Evolutionary conservation across 345 rosid species (phyloP).

Genomic region (Kandelia obovata): DNA sequence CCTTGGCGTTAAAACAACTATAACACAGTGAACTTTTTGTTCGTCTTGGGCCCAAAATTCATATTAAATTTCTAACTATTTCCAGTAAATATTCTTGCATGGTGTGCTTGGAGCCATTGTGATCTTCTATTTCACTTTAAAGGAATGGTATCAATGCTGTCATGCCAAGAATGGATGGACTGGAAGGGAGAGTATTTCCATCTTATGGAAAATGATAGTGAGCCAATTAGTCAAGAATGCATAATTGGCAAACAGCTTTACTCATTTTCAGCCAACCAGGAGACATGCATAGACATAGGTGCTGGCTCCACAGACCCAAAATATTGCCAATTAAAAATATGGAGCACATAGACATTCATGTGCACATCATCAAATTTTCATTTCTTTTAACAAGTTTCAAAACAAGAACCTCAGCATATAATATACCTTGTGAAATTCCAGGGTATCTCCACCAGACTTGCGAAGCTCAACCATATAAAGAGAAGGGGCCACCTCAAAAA

Average conservation of each 20-base stretch:
- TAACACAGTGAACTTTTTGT: no score
- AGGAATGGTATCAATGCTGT: no score
- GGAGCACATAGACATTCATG: not conserved
- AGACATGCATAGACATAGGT: not conserved
- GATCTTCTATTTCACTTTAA: no score
- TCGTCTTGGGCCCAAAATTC: no score
- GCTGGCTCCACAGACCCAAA: not conserved
- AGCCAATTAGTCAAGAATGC: not conserved
- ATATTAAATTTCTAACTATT: not conserved
- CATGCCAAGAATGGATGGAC: no score
- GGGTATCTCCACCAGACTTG: slow-evolving; percentile 93
- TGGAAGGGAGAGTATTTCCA: no score
- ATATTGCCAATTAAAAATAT: not conserved
- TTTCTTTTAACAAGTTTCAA: not conserved
- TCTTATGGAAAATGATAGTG: not conserved
- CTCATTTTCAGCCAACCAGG: not conserved
- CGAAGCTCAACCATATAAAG: slow-evolving; percentile 95
- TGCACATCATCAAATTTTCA: not conserved
- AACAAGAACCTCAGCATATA: not conserved
- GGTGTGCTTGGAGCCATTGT: no score
- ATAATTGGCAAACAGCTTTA: not conserved
- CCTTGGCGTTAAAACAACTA: no score
- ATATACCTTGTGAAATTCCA: slow-evolving; percentile 92
- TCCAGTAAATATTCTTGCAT: not conserved
- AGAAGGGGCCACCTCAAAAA: slow-evolving; percentile 96